These are phyloP conservation scores for Pyrenochaeta sp. DNA, from an alignment of 2,329 filamentous ascomycete species.

Conservation along the genomic window DNA sequence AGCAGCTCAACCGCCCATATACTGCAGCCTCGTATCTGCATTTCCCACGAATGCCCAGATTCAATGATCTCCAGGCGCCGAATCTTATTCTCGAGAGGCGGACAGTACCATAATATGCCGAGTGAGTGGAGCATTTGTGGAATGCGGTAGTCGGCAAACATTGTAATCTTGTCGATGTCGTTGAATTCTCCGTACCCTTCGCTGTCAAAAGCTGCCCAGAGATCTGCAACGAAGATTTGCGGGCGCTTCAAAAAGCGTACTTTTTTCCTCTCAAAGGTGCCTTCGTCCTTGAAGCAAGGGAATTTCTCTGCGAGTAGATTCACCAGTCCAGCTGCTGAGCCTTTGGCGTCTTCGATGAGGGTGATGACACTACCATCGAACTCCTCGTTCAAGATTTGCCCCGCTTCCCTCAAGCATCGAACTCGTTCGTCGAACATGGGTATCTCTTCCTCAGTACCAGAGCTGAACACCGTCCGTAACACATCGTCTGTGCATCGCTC, in stretches of 20 bases:
- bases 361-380: conserved; percentile 78
- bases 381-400: conserved; percentile 79
- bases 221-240: conserved; percentile 93
- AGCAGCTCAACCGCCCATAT: conserved; percentile 97
- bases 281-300: conserved; percentile 84
- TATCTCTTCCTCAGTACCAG: conserved; percentile 84
- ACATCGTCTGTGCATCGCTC: conserved; percentile 78
- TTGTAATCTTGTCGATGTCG: conserved; percentile 95
- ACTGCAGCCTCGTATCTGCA: conserved; percentile 89
- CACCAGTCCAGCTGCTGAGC: conserved; percentile 84
- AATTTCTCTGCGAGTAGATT: conserved; percentile 87
- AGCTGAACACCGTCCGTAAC: conserved; percentile 82
- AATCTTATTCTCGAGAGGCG: conserved; percentile 76
- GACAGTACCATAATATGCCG: conserved; percentile 84
- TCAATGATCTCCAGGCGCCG: conserved; percentile 70
- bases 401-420: conserved; percentile 82
- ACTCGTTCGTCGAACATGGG: conserved; percentile 83
- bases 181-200: conserved; percentile 79
- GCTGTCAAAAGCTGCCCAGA: conserved; percentile 96
- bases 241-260: conserved; percentile 92
- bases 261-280: conserved; percentile 74
- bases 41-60: conserved; percentile 78
- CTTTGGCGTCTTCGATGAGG: conserved; percentile 75
- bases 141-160: conserved; percentile 98
- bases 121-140: conserved; percentile 90